phyloP scores from a whole-genome alignment of 345 rosid species.

The Eucalyptus sp. region DNA sequence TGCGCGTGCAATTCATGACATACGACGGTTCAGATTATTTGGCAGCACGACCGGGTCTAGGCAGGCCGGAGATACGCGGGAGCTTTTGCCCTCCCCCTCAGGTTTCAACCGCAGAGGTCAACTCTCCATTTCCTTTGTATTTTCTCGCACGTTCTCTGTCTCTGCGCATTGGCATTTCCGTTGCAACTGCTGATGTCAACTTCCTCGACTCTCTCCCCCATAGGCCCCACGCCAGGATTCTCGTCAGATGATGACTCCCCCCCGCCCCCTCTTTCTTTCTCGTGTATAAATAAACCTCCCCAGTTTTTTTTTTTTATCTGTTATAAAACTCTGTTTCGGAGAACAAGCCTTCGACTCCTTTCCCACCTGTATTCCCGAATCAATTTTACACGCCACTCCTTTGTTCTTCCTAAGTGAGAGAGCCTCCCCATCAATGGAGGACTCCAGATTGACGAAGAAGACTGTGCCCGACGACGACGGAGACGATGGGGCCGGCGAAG shows the following conservation, averaged over 20 bases:
- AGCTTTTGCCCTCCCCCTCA: not conserved
- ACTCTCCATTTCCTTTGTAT: slow-evolving; percentile 6
- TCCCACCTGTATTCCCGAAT: not conserved
- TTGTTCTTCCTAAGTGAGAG: not conserved
- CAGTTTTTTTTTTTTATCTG: not conserved
- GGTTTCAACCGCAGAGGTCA: slow-evolving; percentile 16
- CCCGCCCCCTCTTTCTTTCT: not conserved
- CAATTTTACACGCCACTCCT: not conserved
- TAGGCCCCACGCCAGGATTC: slow-evolving; percentile 17
- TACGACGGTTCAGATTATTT: not conserved
- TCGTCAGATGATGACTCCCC: not conserved
- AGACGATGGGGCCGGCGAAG: slow-evolving; percentile 12
- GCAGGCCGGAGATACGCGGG: not conserved
- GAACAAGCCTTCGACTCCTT: not conserved
- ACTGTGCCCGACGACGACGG: not conserved
- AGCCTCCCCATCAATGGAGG: not conserved
- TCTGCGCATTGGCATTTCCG: not conserved
- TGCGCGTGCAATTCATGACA: not conserved
- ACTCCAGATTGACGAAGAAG: not conserved
- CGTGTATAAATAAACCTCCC: not conserved
- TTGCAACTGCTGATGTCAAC: slow-evolving; percentile 35
- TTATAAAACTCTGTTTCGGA: slow-evolving; percentile 1
- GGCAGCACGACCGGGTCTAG: not conserved
- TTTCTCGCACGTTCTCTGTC: slow-evolving; percentile 19
- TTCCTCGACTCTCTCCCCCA: slow-evolving; percentile 28